phyloP scores from a whole-genome alignment of 1,284 basidiomycete genomes.

The Caloboletus firmus region DNA sequence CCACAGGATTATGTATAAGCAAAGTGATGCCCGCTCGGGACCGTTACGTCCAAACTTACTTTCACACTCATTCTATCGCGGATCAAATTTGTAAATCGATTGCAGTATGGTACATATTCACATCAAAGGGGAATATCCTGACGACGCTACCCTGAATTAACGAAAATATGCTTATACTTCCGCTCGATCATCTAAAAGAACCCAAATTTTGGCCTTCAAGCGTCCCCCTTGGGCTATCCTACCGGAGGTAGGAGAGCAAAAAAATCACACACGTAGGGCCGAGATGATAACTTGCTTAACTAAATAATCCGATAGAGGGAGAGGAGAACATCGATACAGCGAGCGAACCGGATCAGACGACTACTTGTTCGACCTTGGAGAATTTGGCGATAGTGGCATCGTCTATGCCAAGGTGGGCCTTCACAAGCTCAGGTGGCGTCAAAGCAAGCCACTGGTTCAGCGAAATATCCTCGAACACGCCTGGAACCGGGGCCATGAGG shows the following conservation, averaged over 20 bases:
- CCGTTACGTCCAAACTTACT: background rate
- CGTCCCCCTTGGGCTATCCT: too few relatives aligned
- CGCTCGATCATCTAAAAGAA: background rate
- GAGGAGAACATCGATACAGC: background rate
- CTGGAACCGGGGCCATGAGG: conserved; percentile 20
- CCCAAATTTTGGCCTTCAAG: background rate
- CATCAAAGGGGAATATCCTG: conserved; percentile 1
- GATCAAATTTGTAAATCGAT: background rate
- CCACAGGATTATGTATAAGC: too few relatives aligned
- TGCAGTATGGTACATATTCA: conserved; percentile 7
- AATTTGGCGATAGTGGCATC: conserved; percentile 45
- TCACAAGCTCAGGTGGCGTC: conserved; percentile 52
- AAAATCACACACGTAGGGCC: conserved; percentile 14
- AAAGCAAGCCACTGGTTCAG: conserved; percentile 56
- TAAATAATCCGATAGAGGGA: background rate
- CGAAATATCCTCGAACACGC: conserved; percentile 44
- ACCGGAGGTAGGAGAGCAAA: background rate
- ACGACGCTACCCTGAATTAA: conserved; percentile 9
- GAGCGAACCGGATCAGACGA: conserved; percentile 29
- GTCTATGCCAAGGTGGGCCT: conserved; percentile 51
- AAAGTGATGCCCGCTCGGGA: background rate
- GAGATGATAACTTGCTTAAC: background rate
- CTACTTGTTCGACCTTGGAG: conserved; percentile 32
- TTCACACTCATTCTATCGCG: background rate
- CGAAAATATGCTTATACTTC: background rate